Evolutionary conservation across 2,329 filamentous ascomycete species (phyloP).

Genomic region (Dactylellina cionopaga): DNA sequence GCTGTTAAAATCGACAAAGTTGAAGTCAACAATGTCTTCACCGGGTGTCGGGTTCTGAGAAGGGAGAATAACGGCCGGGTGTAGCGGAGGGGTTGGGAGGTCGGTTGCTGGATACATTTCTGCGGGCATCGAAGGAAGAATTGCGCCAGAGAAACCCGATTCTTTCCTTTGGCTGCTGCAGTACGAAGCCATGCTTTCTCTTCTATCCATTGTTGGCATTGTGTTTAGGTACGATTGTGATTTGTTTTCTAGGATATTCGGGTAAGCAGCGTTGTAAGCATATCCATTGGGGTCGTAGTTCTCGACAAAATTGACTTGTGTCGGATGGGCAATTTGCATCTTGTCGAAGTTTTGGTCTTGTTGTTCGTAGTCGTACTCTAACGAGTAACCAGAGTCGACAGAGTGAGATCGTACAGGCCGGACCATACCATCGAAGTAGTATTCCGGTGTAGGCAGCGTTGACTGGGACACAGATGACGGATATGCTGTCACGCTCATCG

Average conservation of each 20-base stretch:
- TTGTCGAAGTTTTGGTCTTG: constrained; percentile 50
- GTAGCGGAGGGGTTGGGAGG: constrained; percentile 46
- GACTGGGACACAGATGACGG: constrained; percentile 52
- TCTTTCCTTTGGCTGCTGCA: constrained; percentile 42
- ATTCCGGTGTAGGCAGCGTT: constrained; percentile 78
- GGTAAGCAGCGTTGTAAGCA: constrained; percentile 62
- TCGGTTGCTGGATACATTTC: constrained; percentile 49
- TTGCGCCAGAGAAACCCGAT: constrained; percentile 24
- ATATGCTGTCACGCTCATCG: constrained; percentile 54
- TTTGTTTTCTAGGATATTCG: constrained; percentile 51
- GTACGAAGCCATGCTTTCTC: constrained; percentile 50
- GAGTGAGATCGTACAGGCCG: constrained; percentile 61
- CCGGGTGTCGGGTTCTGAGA: constrained; percentile 46
- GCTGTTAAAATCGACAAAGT: constrained; percentile 50
- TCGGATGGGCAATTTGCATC: constrained; percentile 51
- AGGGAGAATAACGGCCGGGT: constrained; percentile 43
- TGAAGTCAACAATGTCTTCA: constrained; percentile 52
- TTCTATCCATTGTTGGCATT: constrained; percentile 44
- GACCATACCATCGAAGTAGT: constrained; percentile 72
- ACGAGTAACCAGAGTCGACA: constrained; percentile 61
- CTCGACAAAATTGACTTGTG: constrained; percentile 51
- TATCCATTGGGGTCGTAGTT: constrained; percentile 48
- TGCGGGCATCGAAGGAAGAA: constrained; percentile 50
- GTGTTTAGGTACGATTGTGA: constrained; percentile 49
- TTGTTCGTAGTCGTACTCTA: constrained; percentile 54